phyloP scores from a whole-genome alignment of 192 early-diverging fungal genomes.

The Paraglomus brasilianum region DNA sequence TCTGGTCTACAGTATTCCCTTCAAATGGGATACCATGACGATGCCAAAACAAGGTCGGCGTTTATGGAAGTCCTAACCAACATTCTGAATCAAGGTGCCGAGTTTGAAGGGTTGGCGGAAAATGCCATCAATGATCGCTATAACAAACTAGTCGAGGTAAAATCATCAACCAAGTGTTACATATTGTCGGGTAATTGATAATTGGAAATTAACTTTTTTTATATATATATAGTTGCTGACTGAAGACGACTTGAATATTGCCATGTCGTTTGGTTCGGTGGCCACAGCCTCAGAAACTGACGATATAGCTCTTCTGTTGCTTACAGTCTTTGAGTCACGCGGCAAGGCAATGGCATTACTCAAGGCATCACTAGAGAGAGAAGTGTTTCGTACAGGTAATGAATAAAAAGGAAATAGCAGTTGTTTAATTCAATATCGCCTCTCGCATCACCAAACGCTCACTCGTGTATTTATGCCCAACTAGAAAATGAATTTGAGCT shows the following conservation, averaged over 20 bases:
- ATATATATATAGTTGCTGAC: constrained; percentile 48
- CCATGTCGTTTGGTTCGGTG: constrained; percentile 80
- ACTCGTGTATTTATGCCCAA: too few relatives aligned
- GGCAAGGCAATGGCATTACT: constrained; percentile 71
- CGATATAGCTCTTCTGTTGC: constrained; percentile 74
- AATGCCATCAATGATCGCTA: constrained; percentile 77
- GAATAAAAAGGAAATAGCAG: too few relatives aligned
- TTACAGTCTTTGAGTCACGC: constrained; percentile 78
- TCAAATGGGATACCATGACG: constrained; percentile 89
- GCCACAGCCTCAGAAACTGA: constrained; percentile 87
- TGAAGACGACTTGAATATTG: constrained; percentile 72
- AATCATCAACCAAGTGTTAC: constrained; percentile 17
- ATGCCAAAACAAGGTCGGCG: constrained; percentile 80
- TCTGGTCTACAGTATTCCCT: constrained; percentile 88
- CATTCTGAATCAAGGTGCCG: constrained; percentile 85
- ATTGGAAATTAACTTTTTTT: constrained; percentile 11
- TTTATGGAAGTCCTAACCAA: constrained; percentile 95
- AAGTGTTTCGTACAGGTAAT: constrained; percentile 83
- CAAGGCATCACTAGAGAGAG: constrained; percentile 77
- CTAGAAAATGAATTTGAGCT: constrained; percentile 67
- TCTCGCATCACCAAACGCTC: too few relatives aligned
- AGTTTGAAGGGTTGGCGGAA: constrained; percentile 75
- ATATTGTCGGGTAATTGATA: constrained; percentile 7
- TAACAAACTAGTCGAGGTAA: constrained; percentile 72
- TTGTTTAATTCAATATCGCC: too few relatives aligned